Evolutionary conservation across 2,329 filamentous ascomycete species (phyloP), one percentile per base, ranked within the genome.

Genomic region (Phaeosphaeriaceae sp.): DNA sequence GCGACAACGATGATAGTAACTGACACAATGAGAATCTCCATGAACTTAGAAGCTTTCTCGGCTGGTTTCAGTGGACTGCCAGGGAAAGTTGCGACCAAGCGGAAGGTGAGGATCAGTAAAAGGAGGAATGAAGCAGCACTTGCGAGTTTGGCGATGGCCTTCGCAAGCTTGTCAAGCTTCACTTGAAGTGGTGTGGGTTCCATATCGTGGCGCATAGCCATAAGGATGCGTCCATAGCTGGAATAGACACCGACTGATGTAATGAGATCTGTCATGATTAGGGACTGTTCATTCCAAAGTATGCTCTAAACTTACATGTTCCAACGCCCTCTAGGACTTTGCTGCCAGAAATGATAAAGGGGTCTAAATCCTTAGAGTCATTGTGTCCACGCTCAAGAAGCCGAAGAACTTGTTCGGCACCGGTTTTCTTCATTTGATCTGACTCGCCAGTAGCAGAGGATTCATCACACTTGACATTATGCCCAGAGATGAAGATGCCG

Each of bases 331-430:
- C 87, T 0, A 85, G 84, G 5, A 92, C 85, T 57, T 90, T 90
- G 4, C 87, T 87, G 35, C 89, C 92, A 20, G 92, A 96, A 60
- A 95, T 89, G 63, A 96, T 90, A 70, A 92, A 93, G 0, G 89
- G 89, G 60, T 92, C 89, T 54, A 87, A 75, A 63, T 91, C 90
- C 76, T 80, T 79, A 23, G 86, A 73, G 11, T 77, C 77, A 42
- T 85, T 78, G 51, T 83, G 77, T 37, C 83, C 84, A 23, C 47
- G 79, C 54, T 86, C 81, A 56, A 88, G 86, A 2, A 83, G 79
- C 23, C 79, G 79, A 64, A 81, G 85, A 15, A 90, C 88, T 18
- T 88, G 85, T 23, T 84, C 82, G 1, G 80, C 86, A 2, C 82
- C 70, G 1, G 80, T 83, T 74, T 90, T 89, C 70, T 83, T 85